Evolutionary conservation across 202 grass and related monocot genomes (phyloP).

Genomic region (Tripidium arundinaceum): DNA sequence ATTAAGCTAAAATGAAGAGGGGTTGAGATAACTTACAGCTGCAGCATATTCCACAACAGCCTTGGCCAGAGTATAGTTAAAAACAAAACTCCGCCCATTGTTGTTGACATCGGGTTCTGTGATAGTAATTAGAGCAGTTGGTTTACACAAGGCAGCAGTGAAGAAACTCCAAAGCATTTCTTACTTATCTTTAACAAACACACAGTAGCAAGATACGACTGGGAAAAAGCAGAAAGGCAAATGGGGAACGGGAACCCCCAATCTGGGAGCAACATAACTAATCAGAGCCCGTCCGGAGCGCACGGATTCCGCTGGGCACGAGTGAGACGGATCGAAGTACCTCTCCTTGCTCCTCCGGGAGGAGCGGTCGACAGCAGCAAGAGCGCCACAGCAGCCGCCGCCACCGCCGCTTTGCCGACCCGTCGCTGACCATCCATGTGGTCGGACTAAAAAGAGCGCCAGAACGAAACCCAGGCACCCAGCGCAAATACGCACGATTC

Average conservation of each 20-base stretch:
- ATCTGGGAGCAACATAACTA: neutral
- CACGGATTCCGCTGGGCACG: neutral
- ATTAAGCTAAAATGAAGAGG: neutral
- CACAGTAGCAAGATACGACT: neutral
- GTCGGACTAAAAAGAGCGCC: neutral
- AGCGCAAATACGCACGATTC: no score
- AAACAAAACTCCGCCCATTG: slow-evolving; percentile 32
- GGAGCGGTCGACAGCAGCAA: slow-evolving; percentile 30
- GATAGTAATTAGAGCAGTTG: slow-evolving; percentile 26
- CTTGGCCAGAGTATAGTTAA: slow-evolving; percentile 69
- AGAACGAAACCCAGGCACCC: no score
- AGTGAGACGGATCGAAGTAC: slow-evolving; percentile 24
- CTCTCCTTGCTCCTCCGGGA: slow-evolving; percentile 31
- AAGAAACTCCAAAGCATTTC: no score
- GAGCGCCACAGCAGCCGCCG: slow-evolving; percentile 4
- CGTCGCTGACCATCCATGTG: slow-evolving; percentile 25
- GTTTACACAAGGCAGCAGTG: neutral
- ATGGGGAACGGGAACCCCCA: neutral
- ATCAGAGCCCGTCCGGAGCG: neutral
- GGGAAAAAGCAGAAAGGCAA: neutral
- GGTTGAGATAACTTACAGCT: slow-evolving; percentile 62
- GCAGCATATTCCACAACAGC: slow-evolving; percentile 89
- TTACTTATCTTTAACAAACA: neutral
- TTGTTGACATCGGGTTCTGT: slow-evolving; percentile 45
- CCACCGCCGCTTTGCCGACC: neutral